Base-by-base conservation (phyloP, 805 yeast genomes). In the Starmerella tilneyi region DNA sequence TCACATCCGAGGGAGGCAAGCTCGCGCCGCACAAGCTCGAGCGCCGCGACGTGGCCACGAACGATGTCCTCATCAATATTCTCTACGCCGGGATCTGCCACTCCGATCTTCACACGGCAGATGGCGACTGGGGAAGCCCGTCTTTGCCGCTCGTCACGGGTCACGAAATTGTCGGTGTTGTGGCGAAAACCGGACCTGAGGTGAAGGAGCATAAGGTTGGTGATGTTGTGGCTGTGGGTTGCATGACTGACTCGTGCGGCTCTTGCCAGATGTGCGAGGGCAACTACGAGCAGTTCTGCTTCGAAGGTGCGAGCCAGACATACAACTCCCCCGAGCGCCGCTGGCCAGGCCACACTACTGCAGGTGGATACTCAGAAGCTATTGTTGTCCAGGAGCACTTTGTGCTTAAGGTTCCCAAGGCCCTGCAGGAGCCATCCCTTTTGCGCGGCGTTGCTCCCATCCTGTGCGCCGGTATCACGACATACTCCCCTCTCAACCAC, bases 161-260 rank as follows among this genome's bases (percentile, higher is more conserved):
- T 30, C 78, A 74, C 59, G 78, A 63, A 43, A 60, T 62, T 34
- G 57, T 58, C 29, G 67, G 66, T 9, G 50, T 43, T 24, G 60
- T 60, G 26, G 46, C 50, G 19, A 78, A 33, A 24, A 66, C 79
- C 34, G 94, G 89, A 46, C 54, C 68, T 13, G 65, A 72, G 76
- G 81, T 52, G 6, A 54, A 61, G n/a, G 65, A 67, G 49, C 44
- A 69, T 63, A 66, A 70, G 59, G 61, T 79, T n/a, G 94, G 94
- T 43, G 79, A 84, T 52, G 70, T 85, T 52, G 89, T 81, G 26
- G 94, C 92, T 43, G 71, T 81, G 41, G 94, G 94, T 54, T 89
- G 92, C 22, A 78, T 74, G 57, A 66, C 71, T 19, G 66, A 64
- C 46, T 66, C 81, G 26, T 82, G 92, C 66, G 62, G 70, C 46